These are phyloP conservation scores for Leptodontidium sp. DNA, from an alignment of 2,329 filamentous ascomycete genomes.

Conservation along the genomic window DNA sequence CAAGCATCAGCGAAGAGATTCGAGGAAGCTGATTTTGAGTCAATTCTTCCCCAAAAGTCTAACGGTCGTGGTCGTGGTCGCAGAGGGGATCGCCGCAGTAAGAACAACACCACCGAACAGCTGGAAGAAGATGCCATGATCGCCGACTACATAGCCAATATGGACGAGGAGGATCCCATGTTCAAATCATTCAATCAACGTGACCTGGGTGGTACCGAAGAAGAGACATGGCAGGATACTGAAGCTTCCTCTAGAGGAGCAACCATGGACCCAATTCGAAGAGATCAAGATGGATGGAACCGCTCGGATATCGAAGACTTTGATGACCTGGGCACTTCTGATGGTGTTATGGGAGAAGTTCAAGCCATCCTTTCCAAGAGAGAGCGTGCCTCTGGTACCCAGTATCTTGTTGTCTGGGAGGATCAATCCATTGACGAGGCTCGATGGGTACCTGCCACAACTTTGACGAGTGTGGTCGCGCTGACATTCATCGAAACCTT, in stretches of 20 bases:
- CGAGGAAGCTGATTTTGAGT: conserved; percentile 19
- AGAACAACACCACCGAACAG: conserved; percentile 31
- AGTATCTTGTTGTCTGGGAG: conserved; percentile 61
- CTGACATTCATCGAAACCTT: conserved; percentile 46
- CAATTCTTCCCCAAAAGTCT: conserved; percentile 12
- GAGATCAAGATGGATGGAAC: conserved; percentile 50
- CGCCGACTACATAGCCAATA: conserved; percentile 49
- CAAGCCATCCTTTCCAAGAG: conserved; percentile 55
- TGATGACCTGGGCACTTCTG: conserved; percentile 58
- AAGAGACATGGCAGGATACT: conserved; percentile 48
- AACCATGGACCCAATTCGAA: conserved; percentile 15
- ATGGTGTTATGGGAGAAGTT: conserved; percentile 53
- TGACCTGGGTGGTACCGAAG: conserved; percentile 56
- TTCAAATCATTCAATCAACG: conserved; percentile 41
- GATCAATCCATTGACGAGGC: conserved; percentile 55
- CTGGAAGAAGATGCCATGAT: conserved; percentile 36
- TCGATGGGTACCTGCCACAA: conserved; percentile 54
- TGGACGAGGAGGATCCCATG: conserved; percentile 41
- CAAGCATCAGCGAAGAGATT: conserved; percentile 18
- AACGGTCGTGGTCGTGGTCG: neutral
- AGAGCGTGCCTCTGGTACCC: conserved; percentile 52
- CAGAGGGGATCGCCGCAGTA: conserved; percentile 22
- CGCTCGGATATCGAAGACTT: conserved; percentile 55
- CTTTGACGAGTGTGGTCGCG: conserved; percentile 46
- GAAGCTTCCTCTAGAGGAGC: conserved; percentile 38